Evolutionary conservation across 2,329 filamentous ascomycete genomes (phyloP), one percentile per base, ranked within the genome.

Genomic region (Zymoseptoria brevis): DNA sequence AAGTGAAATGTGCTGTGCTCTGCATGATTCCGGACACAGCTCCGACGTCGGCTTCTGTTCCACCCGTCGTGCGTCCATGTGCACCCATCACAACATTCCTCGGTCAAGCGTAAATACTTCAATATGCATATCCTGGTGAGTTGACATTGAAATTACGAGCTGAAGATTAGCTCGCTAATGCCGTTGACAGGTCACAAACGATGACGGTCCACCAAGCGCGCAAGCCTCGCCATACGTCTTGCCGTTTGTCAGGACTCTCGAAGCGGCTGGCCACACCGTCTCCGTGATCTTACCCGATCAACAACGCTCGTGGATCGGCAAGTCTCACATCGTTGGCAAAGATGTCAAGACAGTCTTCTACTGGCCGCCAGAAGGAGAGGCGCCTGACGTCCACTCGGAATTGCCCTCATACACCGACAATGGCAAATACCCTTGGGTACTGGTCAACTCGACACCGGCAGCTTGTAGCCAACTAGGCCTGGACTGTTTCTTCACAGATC

Each of bases 301-400:
- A 6, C 94, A 99, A 76, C 86, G 93, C 63, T 96, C 91, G 58
- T 99, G 94, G 94, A 97, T 99, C 69, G 92, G 92, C 68, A 99
- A 99, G 79, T 94, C 94, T 2, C 94, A 97, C 75, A 89, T 97
- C 70, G 91, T 97, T 68, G 92, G 92, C 58, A 73, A 83, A 64
- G 83, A 86, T 56, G 85, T 89, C 62, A 88, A 88, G 57, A 86
- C 84, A 16, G 85, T 81, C 51, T 86, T 89, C 72, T 75, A 80
- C 54, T 86, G 24, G 80, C 86, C 48, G 73, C 79, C 53, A 68
- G 74, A 54, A 16, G 11, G 24, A 21, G 57, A 57, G 22, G 68
- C 57, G 6, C 71, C 70, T 4, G 61, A 64, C 16, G 58, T 60
- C 8, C 69, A 72, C 55, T 45, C 41, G 16, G 62, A 66, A 24